These are phyloP conservation scores for Monotropa hypopitys DNA, from an alignment of 179 eudicot species.

Conservation along the genomic window DNA sequence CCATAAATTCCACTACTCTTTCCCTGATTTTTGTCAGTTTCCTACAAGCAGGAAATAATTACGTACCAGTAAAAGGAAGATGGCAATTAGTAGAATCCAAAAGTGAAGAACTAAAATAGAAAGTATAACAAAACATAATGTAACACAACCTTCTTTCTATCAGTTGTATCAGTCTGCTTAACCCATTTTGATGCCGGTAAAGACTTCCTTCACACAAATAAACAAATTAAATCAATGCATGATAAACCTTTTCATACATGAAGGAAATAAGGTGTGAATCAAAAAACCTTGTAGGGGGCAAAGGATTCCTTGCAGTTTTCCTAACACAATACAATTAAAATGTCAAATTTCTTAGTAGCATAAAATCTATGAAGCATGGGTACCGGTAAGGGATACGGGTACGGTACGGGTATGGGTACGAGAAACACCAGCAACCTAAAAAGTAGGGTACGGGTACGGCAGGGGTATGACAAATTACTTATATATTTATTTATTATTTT, in stretches of 20 bases:
- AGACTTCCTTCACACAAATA: conserved; percentile 49
- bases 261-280: conserved; percentile 9
- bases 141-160: conserved; percentile 27
- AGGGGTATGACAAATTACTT: too few relatives aligned
- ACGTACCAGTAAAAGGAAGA: background rate
- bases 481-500: too few relatives aligned
- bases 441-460: too few relatives aligned
- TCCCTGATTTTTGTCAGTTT: conserved; percentile 22
- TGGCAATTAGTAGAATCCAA: background rate
- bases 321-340: conserved; percentile 16
- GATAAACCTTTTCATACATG: background rate
- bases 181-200: conserved; percentile 43
- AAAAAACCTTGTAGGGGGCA: conserved; percentile 40
- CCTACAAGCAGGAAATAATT: conserved; percentile 28
- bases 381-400: too few relatives aligned
- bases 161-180: conserved; percentile 21
- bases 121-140: background rate
- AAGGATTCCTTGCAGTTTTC: conserved; percentile 25
- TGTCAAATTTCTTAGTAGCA: background rate
- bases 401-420: too few relatives aligned
- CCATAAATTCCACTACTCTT: conserved; percentile 27
- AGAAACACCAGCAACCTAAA: too few relatives aligned
- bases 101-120: background rate
- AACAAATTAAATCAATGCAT: conserved; percentile 7
- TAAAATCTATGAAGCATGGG: too few relatives aligned